Evolutionary conservation across 2,329 filamentous ascomycete species (phyloP), one percentile per base, ranked within the genome.

Genomic region (Fusarium tanahbumbuense): DNA sequence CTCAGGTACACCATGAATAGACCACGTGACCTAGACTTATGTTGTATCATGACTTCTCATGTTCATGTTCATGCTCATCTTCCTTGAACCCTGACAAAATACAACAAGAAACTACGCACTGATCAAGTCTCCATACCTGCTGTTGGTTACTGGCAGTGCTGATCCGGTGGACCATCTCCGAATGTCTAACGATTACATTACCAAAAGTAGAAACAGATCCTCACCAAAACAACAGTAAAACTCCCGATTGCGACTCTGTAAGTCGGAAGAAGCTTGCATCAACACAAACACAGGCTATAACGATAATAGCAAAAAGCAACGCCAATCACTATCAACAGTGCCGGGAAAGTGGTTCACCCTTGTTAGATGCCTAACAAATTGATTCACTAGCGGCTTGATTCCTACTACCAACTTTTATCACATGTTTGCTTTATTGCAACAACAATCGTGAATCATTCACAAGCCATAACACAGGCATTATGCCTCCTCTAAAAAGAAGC

Each of bases 401-500:
- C 15, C 15, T 32, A 18, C 41, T 49, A 34, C 32, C 30, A n/a
- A 37, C 27, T 37, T 25, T 30, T 37, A 27, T 46, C 30, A 34
- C 23, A 18, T 28, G 48, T 47, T 48, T 37, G 18, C 32, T 15
- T 48, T 18, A 23, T 8, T 47, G 20, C 34, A 34, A 41, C 37
- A 27, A 45, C 37, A 27, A 16, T 54, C 52, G 67, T 67, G 54
- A 64, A 68, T 60, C 27, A 32, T 32, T 32, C 50, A 25, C 22
- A 42, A 42, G 55, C 49, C 54, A 37, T 57, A 48, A 70, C 54
- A 58, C 72, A 72, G 64, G 42, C 74, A 66, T 67, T 60, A 84
- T 83, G 82, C 78, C 83, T 58, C 74, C 77, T 48, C 78, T 87
- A 56, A 77, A 80, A 44, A 81, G 84, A 69, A 80, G 79, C 52